phyloP scores from a whole-genome alignment of 1,284 basidiomycete species.

The Paramarasmius palmivorus region DNA sequence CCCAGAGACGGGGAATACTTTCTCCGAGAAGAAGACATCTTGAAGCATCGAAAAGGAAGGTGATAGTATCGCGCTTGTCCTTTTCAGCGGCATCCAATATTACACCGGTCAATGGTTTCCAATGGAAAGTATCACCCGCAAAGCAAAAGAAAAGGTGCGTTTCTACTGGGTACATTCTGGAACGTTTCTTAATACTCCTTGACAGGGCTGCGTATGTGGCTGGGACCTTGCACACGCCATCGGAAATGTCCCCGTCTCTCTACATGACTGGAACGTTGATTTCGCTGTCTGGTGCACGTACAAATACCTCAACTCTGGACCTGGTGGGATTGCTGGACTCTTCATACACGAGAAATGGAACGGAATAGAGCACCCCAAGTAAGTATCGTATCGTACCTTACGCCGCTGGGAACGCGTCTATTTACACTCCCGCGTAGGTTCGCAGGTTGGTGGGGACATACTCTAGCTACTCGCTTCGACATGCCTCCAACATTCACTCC shows the following conservation, averaged over 20 bases:
- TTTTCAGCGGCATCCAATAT: slow-evolving; percentile 93
- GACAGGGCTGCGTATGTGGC: slow-evolving; percentile 86
- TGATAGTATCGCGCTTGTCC: slow-evolving; percentile 79
- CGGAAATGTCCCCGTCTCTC: slow-evolving; percentile 87
- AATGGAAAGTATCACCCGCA: slow-evolving; percentile 80
- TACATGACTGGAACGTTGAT: slow-evolving; percentile 95
- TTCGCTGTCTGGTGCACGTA: slow-evolving; percentile 99
- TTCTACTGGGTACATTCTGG: slow-evolving; percentile 3
- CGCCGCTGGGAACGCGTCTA: slow-evolving; percentile 16
- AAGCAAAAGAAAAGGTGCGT: slow-evolving; percentile 74
- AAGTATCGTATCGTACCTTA: slow-evolving; percentile 24
- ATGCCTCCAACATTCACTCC: slow-evolving; percentile 88
- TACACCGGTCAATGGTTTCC: slow-evolving; percentile 98
- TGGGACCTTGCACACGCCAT: slow-evolving; percentile 97
- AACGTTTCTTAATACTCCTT: slow-evolving; percentile 15
- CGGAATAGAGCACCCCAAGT: slow-evolving; percentile 58
- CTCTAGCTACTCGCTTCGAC: slow-evolving; percentile 82
- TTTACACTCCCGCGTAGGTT: slow-evolving; percentile 49
- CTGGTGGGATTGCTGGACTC: slow-evolving; percentile 93
- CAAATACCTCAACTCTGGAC: slow-evolving; percentile 97
- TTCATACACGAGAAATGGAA: slow-evolving; percentile 88
- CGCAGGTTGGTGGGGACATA: slow-evolving; percentile 98
- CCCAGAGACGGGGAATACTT: slow-evolving; percentile 85
- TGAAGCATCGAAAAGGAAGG: slow-evolving; percentile 78
- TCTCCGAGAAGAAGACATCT: slow-evolving; percentile 90